Percentiles rank a stretch among this genome's conserved stretches.
Evolutionary conservation across 345 rosid species (phyloP).

Genomic region (Sonneratia caseolaris): DNA sequence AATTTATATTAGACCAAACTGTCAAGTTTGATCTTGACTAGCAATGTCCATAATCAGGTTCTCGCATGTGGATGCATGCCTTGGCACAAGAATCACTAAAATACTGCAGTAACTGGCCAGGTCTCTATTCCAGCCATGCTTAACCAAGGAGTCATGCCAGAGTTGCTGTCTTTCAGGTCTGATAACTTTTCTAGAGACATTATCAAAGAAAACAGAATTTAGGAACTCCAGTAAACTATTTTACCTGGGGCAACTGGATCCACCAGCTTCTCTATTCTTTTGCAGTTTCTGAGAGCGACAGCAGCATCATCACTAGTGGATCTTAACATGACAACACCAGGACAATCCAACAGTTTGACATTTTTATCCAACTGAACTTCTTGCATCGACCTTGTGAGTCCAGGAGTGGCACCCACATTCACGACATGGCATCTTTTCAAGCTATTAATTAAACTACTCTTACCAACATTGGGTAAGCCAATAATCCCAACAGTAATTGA

Average conservation of each 20-base stretch:
- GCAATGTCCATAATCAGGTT: neutral
- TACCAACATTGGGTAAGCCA: constrained; percentile 95
- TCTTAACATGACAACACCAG: constrained; percentile 93
- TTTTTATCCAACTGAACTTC: constrained; percentile 92
- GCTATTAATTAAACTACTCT: constrained; percentile 98
- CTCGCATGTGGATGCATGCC: neutral
- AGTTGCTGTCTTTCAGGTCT: neutral
- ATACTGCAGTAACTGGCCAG: neutral
- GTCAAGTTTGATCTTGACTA: neutral
- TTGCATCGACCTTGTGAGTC: constrained; percentile 85
- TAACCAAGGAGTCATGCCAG: neutral
- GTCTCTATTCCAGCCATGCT: neutral
- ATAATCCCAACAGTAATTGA: constrained; percentile 87
- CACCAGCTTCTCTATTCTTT: constrained; percentile 89
- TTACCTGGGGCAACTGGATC: constrained; percentile 92
- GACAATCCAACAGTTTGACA: constrained; percentile 87
- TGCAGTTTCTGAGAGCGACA: constrained; percentile 83
- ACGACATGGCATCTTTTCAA: constrained; percentile 88
- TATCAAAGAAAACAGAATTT: neutral
- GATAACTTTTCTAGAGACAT: neutral
- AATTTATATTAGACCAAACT: neutral
- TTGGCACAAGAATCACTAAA: neutral
- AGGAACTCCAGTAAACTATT: constrained; percentile 1
- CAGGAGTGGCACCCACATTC: constrained; percentile 94
- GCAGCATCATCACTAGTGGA: constrained; percentile 60